These are phyloP conservation scores for Schwanniomyces occidentalis DNA, from an alignment of 805 yeast genomes.

Conservation along the genomic window DNA sequence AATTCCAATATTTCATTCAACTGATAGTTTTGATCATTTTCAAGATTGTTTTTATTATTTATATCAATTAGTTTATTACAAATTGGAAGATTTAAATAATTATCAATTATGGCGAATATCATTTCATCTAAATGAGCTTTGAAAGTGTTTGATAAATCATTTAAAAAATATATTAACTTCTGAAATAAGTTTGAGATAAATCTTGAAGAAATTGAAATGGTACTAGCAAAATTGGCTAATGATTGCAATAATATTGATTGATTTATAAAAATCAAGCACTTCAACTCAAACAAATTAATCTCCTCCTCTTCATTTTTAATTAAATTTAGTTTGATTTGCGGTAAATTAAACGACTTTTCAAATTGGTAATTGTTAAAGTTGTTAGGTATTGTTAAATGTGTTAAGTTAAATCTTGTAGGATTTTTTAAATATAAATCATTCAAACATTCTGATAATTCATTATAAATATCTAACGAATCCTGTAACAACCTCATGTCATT, in stretches of 20 bases:
- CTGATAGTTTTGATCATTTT: conserved; percentile 9
- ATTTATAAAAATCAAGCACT: conserved; percentile 35
- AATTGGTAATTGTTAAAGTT: conserved; percentile 10
- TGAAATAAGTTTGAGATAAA: conserved; percentile 41
- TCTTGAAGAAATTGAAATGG: conserved; percentile 43
- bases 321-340: conserved; percentile 2
- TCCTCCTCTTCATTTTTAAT: conserved; percentile 1
- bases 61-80: conserved; percentile 25
- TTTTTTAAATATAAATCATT: conserved; percentile 6
- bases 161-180: conserved; percentile 38
- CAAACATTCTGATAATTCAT: conserved; percentile 38
- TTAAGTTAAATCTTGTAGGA: conserved; percentile 6
- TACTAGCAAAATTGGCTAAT: conserved; percentile 34
- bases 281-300: conserved; percentile 25
- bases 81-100: conserved; percentile 30
- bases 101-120: conserved; percentile 39
- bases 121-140: conserved; percentile 35
- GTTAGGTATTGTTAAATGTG: conserved; percentile 2
- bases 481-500: conserved; percentile 58
- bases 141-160: conserved; percentile 32
- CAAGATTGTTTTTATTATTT: conserved; percentile 14
- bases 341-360: conserved; percentile 13
- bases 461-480: conserved; percentile 58
- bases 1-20: conserved; percentile 34
- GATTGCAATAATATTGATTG: conserved; percentile 36